Evolutionary conservation across 1,284 basidiomycete species (phyloP).

Genomic region (Acaromyces ingoldii): DNA sequence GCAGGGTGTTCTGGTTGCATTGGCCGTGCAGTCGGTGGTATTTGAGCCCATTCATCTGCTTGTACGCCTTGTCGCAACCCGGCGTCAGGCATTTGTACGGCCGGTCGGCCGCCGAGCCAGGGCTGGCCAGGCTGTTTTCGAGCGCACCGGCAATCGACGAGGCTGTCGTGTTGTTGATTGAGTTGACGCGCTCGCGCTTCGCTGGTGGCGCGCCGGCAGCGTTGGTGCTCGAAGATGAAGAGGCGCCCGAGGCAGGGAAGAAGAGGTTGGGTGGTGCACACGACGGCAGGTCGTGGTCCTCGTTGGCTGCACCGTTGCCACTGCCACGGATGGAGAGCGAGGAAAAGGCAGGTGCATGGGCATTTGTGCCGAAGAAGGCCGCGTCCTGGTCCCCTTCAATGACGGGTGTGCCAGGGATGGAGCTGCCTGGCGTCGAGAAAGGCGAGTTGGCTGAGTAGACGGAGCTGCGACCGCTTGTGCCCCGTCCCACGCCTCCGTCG

Average conservation of each 20-base stretch:
- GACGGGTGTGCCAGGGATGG: conserved; percentile 43
- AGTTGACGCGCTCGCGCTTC: conserved; percentile 41
- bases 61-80: conserved; percentile 97
- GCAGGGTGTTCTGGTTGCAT: conserved; percentile 57
- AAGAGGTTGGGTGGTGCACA: conserved; percentile 51
- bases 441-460: conserved; percentile 47
- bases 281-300: conserved; percentile 47
- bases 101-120: conserved; percentile 57
- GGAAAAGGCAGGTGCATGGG: conserved; percentile 32
- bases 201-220: conserved; percentile 20
- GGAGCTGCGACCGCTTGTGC: conserved; percentile 26
- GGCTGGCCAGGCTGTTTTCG: neutral
- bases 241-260: conserved; percentile 43
- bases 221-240: conserved; percentile 13
- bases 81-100: conserved; percentile 95
- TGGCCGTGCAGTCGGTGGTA: conserved; percentile 93
- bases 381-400: conserved; percentile 37
- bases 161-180: conserved; percentile 3
- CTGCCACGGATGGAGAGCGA: conserved; percentile 39
- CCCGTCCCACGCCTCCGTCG: conserved; percentile 42
- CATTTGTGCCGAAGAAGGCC: conserved; percentile 31
- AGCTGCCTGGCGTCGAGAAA: conserved; percentile 47
- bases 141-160: conserved; percentile 4
- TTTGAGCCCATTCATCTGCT: conserved; percentile 93
- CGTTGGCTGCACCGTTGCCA: conserved; percentile 18